Evolutionary conservation across 2,329 filamentous ascomycete species (phyloP), one percentile per base, ranked within the genome.

Genomic region (Xylaria sp.): DNA sequence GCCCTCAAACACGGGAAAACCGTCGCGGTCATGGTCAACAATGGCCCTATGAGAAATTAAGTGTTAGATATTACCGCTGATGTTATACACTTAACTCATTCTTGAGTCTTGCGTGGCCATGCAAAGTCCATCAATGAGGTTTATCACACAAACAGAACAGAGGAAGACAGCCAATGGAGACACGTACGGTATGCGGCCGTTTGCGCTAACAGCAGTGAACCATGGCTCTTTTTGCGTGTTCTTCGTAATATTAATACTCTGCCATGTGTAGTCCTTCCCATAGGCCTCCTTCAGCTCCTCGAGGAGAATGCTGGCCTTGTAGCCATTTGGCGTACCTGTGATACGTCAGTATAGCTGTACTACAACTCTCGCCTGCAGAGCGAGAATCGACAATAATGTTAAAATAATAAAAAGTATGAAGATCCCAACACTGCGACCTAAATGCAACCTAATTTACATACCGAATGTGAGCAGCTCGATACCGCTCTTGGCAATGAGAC

Each of bases 1-100:
- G 54, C 90, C 90, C 80, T 96, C 93, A 75, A 94, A 95, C 34
- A 95, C 88, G 52, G 86, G 80, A 61, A 91, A 87, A 56, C 80
- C 85, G 65, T 82, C 81, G 70, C 88, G 85, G 78, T 91, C 88
- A 72, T 92, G 89, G 80, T 92, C 89, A 37, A 91, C 85, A 56
- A 92, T 86, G 56, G 87, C 89, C 15, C 66, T 69, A 9, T 41
- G 25, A 34, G 37, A n/a, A 39, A 15, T 23, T 25, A 39, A 15
- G 9, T 50, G 55, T 66, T 50, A 66, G 28, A 37, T 20, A 32
- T 3, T 23, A 9, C 10, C 10, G 1, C 18, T 51, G 15, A 23
- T 48, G 0, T 5, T 23, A 25, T 3, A n/a, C 1, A n/a, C 5
- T 28, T n/a, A 9, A 28, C n/a, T 46, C 12, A 15, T 34, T 20